phyloP scores from a whole-genome alignment of 2,329 filamentous ascomycete species.

The Colletotrichum plurivorum region DNA sequence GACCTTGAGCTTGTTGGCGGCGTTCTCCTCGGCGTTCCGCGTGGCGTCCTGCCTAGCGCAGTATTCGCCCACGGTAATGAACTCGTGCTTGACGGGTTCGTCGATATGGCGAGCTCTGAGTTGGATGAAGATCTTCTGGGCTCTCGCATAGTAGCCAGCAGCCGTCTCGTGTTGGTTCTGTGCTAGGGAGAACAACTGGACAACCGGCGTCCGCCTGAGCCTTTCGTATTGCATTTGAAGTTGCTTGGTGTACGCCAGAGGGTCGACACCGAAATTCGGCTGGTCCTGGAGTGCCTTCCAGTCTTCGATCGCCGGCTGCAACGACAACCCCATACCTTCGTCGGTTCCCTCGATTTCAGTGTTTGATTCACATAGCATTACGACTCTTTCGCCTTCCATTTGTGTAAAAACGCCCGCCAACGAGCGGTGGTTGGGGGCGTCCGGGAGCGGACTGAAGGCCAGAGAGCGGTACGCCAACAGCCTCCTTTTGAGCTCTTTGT shows the following conservation, averaged over 20 bases:
- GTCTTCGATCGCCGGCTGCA: conserved; percentile 52
- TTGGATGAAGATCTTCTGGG: conserved; percentile 46
- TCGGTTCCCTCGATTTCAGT: conserved; percentile 52
- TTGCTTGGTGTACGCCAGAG: conserved; percentile 66
- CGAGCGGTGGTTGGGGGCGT: conserved; percentile 57
- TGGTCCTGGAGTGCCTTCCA: conserved; percentile 63
- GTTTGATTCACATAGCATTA: conserved; percentile 61
- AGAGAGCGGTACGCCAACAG: conserved; percentile 65
- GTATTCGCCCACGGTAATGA: too few species aligned
- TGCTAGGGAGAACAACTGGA: conserved; percentile 68
- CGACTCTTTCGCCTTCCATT: conserved; percentile 69
- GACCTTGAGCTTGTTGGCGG: conserved; percentile 47
- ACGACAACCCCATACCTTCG: conserved; percentile 51
- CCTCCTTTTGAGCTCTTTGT: conserved; percentile 60
- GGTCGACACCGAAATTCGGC: conserved; percentile 59
- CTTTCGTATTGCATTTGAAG: conserved; percentile 63
- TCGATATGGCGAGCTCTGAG: conserved; percentile 43
- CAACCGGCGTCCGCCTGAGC: conserved; percentile 65
- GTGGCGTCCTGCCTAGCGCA: too few species aligned
- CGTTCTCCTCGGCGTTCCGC: conserved; percentile 3
- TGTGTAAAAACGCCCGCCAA: conserved; percentile 68
- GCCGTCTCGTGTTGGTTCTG: conserved; percentile 69
- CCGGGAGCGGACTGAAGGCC: conserved; percentile 48
- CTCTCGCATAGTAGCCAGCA: conserved; percentile 56
- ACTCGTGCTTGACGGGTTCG: too few species aligned